Base-by-base conservation (phyloP, 305 asterid species). In the Fraxinus latifolia region DNA sequence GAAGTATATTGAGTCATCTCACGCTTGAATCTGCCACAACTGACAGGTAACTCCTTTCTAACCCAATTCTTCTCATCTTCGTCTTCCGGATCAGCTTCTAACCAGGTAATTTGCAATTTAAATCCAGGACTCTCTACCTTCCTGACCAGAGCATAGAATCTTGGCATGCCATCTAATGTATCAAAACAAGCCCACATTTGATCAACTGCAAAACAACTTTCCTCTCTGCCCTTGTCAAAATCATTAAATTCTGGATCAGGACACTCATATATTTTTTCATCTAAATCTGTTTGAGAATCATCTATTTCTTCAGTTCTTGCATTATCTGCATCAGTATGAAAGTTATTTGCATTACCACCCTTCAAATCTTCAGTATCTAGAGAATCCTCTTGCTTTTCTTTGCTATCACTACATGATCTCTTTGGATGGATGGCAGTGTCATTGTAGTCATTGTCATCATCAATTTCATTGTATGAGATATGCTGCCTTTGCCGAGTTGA, bases 131-230 rank as follows among this genome's bases (percentile, higher is more conserved):
- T 47, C 34, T 25, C 19, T n/a, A 89, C 90, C 79, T 84, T 87
- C 85, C 73, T 90, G 83, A 95, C 91, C 88, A 84, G 92, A 29
- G 96, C 97, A 73, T 94, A 90, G 81, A 77, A 94, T 85, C 97
- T 91, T 23, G 99, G 99, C 99, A 95, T 91, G 82, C 93, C 90
- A 71, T 93, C 96, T 36, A 67, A 34, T 36, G 84, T 25, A 82
- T 88, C 98, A 55, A 91, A 95, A 81, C 95, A 91, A 88, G 98
- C 97, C 99, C 99, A 95, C 83, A 86, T 82, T 82, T 94, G 98
- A 89, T 83, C 87, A 79, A 79, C 90, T 72, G 87, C 84, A 83
- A 95, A 94, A 79, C 80, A 74, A 21, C 78, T 78, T 39, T 85
- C 91, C 67, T 86, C 91, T 76, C 91, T 90, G 25, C 74, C 79